Base-by-base conservation (phyloP, 116 monocot species). In the Phalaenopsis hybrid region DNA sequence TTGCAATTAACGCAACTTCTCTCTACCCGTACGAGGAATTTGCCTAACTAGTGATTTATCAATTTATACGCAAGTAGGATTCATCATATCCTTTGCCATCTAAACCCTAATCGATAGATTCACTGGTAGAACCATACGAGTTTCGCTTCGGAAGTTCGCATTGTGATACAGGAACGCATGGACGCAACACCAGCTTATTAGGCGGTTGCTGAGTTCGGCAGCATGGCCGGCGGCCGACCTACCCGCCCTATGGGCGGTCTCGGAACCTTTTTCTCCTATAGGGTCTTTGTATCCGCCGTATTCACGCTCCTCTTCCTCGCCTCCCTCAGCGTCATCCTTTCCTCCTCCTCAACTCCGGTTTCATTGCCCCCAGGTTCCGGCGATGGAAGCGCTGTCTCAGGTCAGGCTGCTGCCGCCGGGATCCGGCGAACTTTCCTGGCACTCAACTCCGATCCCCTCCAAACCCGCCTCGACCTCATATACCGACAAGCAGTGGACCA, bases 401-500 rank as follows among this genome's bases (percentile, higher is more conserved):
- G 49, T 45, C 44, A 86, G 50, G 28, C 72, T 25, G 2, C 61
- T 68, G 18, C 57, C 82, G 43, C 63, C 41, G 23, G 13, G 37
- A 11, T 23, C 43, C 77, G 83, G 17, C 25, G 70, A 7, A 80
- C 83, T 45, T 85, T 88, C 69, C 80, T 83, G 9, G 84, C 86
- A 18, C 86, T 87, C 59, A 80, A 69, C 23, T 86, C 91, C 43
- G 89, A 89, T 28, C 88, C 89, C 58, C 81, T 86, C 81, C 87
- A 80, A 23, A 49, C 84, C 59, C 92, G 88, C 55, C 78, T 89
- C 82, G 78, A 83, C 82, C 88, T 94, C 41, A 80, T 94, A 85
- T 79, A 85, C 67, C 89, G 89, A 37, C 96, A 96, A 74, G 92
- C 94, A 23, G 57, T 85, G 55, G 94, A 94, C 79, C 94, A 94